Conservation (phyloP, 306 rosid genomes). For the Bauhinia variegata region DNA sequence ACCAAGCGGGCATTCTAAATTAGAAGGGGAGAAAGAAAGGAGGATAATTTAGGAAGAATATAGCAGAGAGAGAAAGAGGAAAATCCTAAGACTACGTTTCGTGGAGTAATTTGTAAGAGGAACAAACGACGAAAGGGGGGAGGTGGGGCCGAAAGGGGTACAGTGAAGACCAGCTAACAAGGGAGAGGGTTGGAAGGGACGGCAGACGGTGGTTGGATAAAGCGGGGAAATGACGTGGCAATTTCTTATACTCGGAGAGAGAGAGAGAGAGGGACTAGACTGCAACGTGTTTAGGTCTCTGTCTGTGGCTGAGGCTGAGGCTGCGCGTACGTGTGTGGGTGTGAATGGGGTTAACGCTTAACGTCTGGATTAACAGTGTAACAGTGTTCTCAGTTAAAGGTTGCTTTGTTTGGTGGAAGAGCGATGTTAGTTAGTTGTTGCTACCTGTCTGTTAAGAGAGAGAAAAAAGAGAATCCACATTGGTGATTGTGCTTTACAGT, state of each 20-base stretch:
- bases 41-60: neutral
- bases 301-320: neutral
- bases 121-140: conserved; percentile 40
- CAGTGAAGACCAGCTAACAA: conserved; percentile 59
- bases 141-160: too few relatives aligned
- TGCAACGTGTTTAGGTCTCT: neutral
- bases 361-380: too few relatives aligned
- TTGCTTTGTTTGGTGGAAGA: too few relatives aligned
- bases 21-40: neutral
- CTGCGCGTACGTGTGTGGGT: too few relatives aligned
- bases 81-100: conserved; percentile 25
- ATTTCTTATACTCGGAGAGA: conserved; percentile 36
- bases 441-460: too few relatives aligned
- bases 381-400: too few relatives aligned
- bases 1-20: conserved; percentile 83
- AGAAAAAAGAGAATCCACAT: too few relatives aligned
- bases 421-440: too few relatives aligned
- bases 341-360: too few relatives aligned
- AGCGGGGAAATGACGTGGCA: conserved; percentile 60
- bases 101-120: conserved; percentile 23
- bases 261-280: neutral
- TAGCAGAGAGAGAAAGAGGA: conserved; percentile 22
- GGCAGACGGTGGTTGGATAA: conserved; percentile 85
- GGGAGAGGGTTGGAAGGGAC: conserved; percentile 39
- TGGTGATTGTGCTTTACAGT: too few relatives aligned